These are phyloP conservation scores for Penicillium hesseltinei DNA, from an alignment of 2,329 filamentous ascomycete genomes.

Conservation along the genomic window DNA sequence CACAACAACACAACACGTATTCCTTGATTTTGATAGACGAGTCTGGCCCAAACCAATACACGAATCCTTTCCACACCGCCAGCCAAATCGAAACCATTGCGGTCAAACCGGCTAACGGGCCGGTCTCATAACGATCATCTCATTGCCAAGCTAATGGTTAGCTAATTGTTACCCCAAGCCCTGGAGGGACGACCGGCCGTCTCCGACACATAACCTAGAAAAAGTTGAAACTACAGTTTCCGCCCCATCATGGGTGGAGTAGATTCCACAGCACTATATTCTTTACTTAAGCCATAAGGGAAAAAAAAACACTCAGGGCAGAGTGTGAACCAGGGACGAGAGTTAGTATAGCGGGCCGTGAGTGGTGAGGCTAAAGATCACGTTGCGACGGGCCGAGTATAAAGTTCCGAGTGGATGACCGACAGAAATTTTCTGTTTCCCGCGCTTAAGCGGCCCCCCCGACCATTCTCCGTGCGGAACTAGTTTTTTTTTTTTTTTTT, in stretches of 20 bases:
- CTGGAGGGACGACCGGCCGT: not conserved
- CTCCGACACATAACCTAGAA: not conserved
- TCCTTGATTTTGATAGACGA: not conserved
- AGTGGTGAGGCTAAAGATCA: conserved; percentile 12
- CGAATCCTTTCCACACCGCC: not conserved
- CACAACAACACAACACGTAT: not conserved
- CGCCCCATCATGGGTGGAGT: not conserved
- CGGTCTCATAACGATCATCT: not conserved
- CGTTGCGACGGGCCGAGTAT: conserved; percentile 20
- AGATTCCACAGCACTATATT: not conserved
- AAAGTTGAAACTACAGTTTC: not conserved
- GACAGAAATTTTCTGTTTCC: conserved; percentile 25
- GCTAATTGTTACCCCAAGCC: not conserved
- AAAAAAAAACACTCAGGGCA: not conserved
- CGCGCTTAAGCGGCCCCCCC: conserved; percentile 12
- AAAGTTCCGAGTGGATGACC: conserved; percentile 12
- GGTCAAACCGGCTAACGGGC: not conserved
- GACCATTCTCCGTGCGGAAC: conserved; percentile 3
- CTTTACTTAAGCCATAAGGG: not conserved
- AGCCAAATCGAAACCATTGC: not conserved
- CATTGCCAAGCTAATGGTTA: not conserved
- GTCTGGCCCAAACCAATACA: not conserved
- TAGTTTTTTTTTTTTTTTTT: not conserved
- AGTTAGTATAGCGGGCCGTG: not conserved
- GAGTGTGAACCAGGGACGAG: not conserved